Evolutionary conservation across 495 filamentous ascomycete species (phyloP), one percentile per base, ranked within the genome.

Genomic region (Extremus antarcticus): DNA sequence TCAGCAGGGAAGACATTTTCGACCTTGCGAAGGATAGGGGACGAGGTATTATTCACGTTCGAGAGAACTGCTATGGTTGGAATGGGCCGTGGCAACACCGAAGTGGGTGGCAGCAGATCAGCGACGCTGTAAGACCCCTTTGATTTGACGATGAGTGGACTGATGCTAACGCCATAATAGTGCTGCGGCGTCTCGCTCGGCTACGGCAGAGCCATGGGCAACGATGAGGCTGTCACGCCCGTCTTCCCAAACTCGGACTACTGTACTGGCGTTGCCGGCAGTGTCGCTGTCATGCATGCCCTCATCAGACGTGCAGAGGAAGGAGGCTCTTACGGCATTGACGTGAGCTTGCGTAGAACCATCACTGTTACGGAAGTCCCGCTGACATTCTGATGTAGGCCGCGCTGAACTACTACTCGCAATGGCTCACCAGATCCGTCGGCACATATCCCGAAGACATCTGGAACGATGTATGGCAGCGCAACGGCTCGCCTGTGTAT

Each of bases 41-140:
- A 0, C 58, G 65, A 7, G 78, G 78, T 7, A 70, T 79, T 43
- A 66, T 82, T 13, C 71, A 77, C 43, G 73, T 71, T 8, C 68
- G 74, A 8, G 78, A 80, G 64, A 79, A 82, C 56, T 80, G 75
- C 61, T 78, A 78, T 58, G 78, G 78, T 7, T 80, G 75, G 73
- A 60, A 75, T 50, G 78, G 78, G 2, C 74, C 75, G 11, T 78
- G 72, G 76, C 55, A 53, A 29, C 62, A 74, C 29, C 68, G 78
- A 10, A 73, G 68, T 47, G 77, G 77, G 2, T 80, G 77, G 76
- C 77, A 79, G 64, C 75, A 78, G 64, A 76, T 80, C 56, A 73
- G 70, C 55, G 77, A 79, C 59, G 74, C 74, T n/a, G 71, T 71
- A 29, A 59, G 60, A 35, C 29, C 29, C 29, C 4, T 35, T 32